A percentile compares a stretch with the other conserved stretches of the same genome.
These are phyloP conservation scores for Sarocladium oryzae DNA, from an alignment of 2,329 filamentous ascomycete species.

Conservation along the genomic window DNA sequence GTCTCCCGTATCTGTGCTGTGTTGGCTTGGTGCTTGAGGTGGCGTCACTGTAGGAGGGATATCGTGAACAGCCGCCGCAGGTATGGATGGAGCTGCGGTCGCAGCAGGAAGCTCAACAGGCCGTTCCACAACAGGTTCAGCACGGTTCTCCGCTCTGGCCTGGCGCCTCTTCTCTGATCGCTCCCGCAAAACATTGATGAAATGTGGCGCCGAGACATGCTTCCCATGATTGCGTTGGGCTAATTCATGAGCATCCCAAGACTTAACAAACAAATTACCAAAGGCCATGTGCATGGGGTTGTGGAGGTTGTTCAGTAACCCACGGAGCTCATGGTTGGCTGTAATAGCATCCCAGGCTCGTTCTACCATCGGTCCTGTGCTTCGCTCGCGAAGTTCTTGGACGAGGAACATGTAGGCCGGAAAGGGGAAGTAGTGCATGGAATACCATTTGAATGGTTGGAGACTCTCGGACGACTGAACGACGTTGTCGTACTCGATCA, in stretches of 20 bases:
- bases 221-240: constrained; percentile 39
- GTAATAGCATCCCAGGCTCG: constrained; percentile 52
- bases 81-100: constrained; percentile 9
- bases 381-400: constrained; percentile 46
- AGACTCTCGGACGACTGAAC: constrained; percentile 46
- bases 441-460: constrained; percentile 52
- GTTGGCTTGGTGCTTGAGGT: constrained; percentile 18
- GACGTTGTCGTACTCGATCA: constrained; percentile 53
- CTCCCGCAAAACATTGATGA: constrained; percentile 42
- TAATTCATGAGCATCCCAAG: constrained; percentile 52
- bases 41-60: constrained; percentile 26
- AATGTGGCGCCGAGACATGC: constrained; percentile 34
- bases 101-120: constrained; percentile 20
- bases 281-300: constrained; percentile 54
- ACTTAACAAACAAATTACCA: constrained; percentile 51
- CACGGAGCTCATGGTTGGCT: constrained; percentile 46
- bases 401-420: constrained; percentile 56
- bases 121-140: constrained; percentile 16
- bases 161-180: constrained; percentile 30
- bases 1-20: constrained; percentile 17
- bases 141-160: constrained; percentile 22
- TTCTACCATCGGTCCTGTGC: constrained; percentile 49
- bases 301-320: constrained; percentile 40
- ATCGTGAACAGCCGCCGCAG: constrained; percentile 15
- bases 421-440: constrained; percentile 52